Conservation (phyloP, 805 yeast genomes). For the Debaryomyces castellii region DNA sequence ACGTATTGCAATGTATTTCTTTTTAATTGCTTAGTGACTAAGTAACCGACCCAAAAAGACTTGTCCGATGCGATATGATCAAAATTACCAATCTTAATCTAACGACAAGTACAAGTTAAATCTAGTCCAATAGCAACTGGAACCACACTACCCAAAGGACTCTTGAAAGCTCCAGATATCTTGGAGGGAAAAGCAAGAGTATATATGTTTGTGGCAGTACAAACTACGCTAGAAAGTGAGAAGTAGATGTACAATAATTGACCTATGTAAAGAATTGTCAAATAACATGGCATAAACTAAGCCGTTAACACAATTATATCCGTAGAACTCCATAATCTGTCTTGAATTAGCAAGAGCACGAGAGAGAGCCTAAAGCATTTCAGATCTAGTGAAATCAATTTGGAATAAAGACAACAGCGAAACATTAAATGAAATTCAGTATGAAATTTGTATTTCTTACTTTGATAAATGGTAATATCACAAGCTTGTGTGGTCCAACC, state of each 20-base stretch:
- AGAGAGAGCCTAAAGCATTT: conserved; percentile 84
- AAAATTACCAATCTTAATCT: conserved; percentile 67
- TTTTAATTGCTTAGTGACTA: conserved; percentile 57
- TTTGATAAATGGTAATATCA: conserved; percentile 88
- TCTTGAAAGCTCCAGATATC: conserved; percentile 85
- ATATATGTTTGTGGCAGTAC: conserved; percentile 92
- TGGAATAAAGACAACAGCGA: conserved; percentile 40
- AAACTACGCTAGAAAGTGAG: conserved; percentile 84
- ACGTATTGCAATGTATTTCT: conserved; percentile 62
- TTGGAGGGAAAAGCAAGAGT: conserved; percentile 87
- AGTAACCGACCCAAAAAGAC: conserved; percentile 59
- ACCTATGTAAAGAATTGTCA: conserved; percentile 77
- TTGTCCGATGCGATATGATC: conserved; percentile 92
- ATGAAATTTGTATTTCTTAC: conserved; percentile 59
- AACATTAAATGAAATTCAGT: conserved; percentile 63
- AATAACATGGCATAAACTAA: conserved; percentile 77
- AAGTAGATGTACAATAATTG: conserved; percentile 83
- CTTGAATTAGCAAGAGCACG: conserved; percentile 48
- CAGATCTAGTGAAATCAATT: conserved; percentile 25
- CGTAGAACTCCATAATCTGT: conserved; percentile 29
- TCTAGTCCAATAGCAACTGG: conserved; percentile 88
- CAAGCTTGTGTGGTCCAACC: conserved; percentile 95
- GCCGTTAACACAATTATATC: conserved; percentile 59
- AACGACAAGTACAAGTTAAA: conserved; percentile 67
- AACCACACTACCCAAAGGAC: conserved; percentile 81